These are phyloP conservation scores for Agrocybe praecox DNA, from an alignment of 768 basidiomycete genomes.

Conservation along the genomic window DNA sequence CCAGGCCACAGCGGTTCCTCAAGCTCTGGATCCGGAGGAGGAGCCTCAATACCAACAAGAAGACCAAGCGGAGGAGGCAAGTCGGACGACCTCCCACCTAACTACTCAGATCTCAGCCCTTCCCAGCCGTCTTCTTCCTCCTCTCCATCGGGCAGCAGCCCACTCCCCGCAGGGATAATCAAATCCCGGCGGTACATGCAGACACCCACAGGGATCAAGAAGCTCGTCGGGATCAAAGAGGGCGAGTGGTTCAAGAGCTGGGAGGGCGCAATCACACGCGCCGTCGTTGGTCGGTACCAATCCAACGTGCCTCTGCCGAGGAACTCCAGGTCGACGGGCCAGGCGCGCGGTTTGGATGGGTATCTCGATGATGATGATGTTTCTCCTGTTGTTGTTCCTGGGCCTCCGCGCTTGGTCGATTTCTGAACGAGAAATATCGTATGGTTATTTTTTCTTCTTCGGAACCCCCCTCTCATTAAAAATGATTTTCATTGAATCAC, in stretches of 20 bases:
- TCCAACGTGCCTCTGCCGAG: slow-evolving; percentile 32
- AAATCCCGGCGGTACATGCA: slow-evolving; percentile 26
- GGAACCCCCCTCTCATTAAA: no score
- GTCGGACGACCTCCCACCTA: background rate
- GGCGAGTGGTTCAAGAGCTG: slow-evolving; percentile 81
- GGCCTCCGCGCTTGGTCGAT: background rate
- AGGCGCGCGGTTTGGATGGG: slow-evolving; percentile 27
- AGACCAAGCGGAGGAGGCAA: no score
- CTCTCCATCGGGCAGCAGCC: background rate
- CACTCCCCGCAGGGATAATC: background rate
- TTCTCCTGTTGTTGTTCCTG: background rate
- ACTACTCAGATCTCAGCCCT: background rate
- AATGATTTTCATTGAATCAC: background rate
- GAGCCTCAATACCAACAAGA: no score
- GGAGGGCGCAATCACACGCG: slow-evolving; percentile 68
- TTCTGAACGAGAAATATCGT: background rate
- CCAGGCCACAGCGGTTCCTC: no score
- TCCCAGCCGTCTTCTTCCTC: background rate
- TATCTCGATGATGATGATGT: slow-evolving; percentile 14
- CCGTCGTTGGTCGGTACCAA: slow-evolving; percentile 50
- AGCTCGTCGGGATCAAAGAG: slow-evolving; percentile 63
- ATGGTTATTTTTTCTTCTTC: background rate
- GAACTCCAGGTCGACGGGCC: slow-evolving; percentile 13
- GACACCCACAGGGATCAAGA: slow-evolving; percentile 36
- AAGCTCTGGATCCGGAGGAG: no score